A percentile compares a stretch with the other conserved stretches of the same genome.
phyloP scores from a whole-genome alignment of 495 filamentous ascomycete species.

The Aspergillus egyptiacus region DNA sequence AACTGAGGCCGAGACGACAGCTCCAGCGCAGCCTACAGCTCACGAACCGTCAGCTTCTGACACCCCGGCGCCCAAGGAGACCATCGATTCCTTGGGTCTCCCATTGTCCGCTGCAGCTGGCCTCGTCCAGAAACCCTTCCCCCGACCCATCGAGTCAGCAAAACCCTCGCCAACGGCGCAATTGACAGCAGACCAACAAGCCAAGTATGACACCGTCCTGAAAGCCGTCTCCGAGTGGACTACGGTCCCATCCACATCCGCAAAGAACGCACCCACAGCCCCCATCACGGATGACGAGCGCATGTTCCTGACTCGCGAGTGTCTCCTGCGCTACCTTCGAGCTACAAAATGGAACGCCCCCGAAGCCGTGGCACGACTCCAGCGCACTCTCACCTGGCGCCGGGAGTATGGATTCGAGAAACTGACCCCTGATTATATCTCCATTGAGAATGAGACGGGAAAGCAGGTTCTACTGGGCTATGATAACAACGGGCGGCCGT shows the following conservation, averaged over 20 bases:
- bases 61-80: slow-evolving; percentile 10
- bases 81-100: slow-evolving; percentile 37
- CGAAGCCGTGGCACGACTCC: slow-evolving; percentile 71
- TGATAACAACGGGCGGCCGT: slow-evolving; percentile 76
- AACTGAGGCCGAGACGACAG: slow-evolving; percentile 7
- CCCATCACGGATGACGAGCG: slow-evolving; percentile 74
- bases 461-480: slow-evolving; percentile 88
- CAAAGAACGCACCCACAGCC: slow-evolving; percentile 50
- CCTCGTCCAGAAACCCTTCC: slow-evolving; percentile 64
- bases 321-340: slow-evolving; percentile 85
- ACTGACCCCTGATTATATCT: slow-evolving; percentile 76
- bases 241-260: slow-evolving; percentile 57
- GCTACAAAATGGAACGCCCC: slow-evolving; percentile 83
- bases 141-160: slow-evolving; percentile 49
- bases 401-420: slow-evolving; percentile 75
- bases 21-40: slow-evolving; percentile 8
- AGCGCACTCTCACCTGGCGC: slow-evolving; percentile 77
- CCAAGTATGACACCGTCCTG: slow-evolving; percentile 74
- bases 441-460: slow-evolving; percentile 87
- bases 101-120: slow-evolving; percentile 41
- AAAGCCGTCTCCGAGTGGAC: slow-evolving; percentile 61
- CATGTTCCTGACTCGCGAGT: slow-evolving; percentile 87
- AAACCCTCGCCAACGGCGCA: slow-evolving; percentile 46
- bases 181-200: slow-evolving; percentile 70
- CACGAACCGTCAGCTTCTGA: background rate